phyloP scores from a whole-genome alignment of 805 yeast genomes.

The Lipomyces starkeyi region DNA sequence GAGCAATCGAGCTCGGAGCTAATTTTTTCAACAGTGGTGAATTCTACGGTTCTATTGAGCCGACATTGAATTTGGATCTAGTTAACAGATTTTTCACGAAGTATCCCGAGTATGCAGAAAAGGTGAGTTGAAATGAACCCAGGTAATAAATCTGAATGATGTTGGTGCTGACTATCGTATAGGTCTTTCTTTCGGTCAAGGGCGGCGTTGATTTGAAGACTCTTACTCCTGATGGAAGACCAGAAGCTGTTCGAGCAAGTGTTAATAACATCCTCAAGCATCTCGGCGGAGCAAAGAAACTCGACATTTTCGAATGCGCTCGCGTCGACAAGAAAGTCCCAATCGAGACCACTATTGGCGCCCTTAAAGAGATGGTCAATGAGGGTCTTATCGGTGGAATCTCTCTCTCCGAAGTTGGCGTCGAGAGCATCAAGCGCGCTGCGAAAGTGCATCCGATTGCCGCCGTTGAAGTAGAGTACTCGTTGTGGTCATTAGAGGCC shows the following conservation, averaged over 20 bases:
- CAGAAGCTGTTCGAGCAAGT: constrained; percentile 22
- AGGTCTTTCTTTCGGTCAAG: constrained; percentile 54
- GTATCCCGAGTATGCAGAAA: constrained; percentile 52
- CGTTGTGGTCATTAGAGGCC: constrained; percentile 70
- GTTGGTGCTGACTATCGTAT: not conserved
- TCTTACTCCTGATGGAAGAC: constrained; percentile 49
- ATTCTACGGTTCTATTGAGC: constrained; percentile 52
- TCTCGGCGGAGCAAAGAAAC: constrained; percentile 51
- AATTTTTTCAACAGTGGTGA: constrained; percentile 69
- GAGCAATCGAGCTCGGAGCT: constrained; percentile 56
- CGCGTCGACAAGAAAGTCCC: constrained; percentile 75
- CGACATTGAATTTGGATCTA: constrained; percentile 59
- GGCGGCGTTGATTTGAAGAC: constrained; percentile 55
- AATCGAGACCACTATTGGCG: constrained; percentile 62
- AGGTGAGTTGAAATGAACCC: constrained; percentile 48
- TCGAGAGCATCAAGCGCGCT: constrained; percentile 66
- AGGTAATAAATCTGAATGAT: not conserved
- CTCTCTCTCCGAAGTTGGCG: constrained; percentile 75
- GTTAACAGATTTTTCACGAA: constrained; percentile 58
- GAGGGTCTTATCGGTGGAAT: constrained; percentile 72
- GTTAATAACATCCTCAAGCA: constrained; percentile 36
- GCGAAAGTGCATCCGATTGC: constrained; percentile 59
- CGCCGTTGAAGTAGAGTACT: constrained; percentile 79
- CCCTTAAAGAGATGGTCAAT: constrained; percentile 62
- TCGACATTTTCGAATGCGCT: constrained; percentile 72